Evolutionary conservation across 805 yeast species (phyloP).

Genomic region (Soucietia sequanensis): DNA sequence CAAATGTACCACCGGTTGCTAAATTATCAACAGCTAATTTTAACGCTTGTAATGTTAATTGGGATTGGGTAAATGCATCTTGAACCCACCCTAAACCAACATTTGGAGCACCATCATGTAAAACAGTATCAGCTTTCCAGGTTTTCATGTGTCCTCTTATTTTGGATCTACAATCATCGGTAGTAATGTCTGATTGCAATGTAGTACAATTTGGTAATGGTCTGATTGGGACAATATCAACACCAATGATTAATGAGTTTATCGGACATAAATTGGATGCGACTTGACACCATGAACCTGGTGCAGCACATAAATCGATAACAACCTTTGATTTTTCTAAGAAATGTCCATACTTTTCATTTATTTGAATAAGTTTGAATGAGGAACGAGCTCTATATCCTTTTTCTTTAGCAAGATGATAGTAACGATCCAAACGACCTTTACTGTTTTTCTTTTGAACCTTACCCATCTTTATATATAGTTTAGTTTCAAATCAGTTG

Average conservation of each 20-base stretch:
- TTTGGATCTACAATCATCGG: constrained; percentile 95
- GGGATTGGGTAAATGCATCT: constrained; percentile 98
- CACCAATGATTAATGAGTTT: constrained; percentile 93
- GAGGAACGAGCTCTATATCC: constrained; percentile 99
- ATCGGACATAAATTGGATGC: constrained; percentile 92
- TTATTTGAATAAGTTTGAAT: constrained; percentile 89
- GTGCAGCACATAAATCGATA: constrained; percentile 98
- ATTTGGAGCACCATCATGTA: constrained; percentile 99
- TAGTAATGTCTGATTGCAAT: constrained; percentile 95
- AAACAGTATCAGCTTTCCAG: constrained; percentile 97
- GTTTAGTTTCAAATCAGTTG: too few relatives aligned
- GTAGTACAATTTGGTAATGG: constrained; percentile 94
- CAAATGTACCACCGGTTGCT: constrained; percentile 89
- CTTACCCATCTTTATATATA: constrained; percentile 73
- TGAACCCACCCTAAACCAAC: constrained; percentile 99
- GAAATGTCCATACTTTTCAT: constrained; percentile 95
- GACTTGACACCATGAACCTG: constrained; percentile 99
- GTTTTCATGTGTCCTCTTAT: constrained; percentile 95
- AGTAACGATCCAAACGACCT: constrained; percentile 99
- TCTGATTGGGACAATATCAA: constrained; percentile 97
- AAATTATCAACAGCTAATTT: constrained; percentile 93
- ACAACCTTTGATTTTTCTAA: constrained; percentile 93
- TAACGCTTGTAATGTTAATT: constrained; percentile 88
- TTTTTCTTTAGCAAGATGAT: constrained; percentile 93
- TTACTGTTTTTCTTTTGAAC: constrained; percentile 93